A percentile compares a stretch with the other conserved stretches of the same genome.
These are phyloP conservation scores for Coniochaeta sp. DNA, from an alignment of 2,329 filamentous ascomycete genomes.

Conservation along the genomic window DNA sequence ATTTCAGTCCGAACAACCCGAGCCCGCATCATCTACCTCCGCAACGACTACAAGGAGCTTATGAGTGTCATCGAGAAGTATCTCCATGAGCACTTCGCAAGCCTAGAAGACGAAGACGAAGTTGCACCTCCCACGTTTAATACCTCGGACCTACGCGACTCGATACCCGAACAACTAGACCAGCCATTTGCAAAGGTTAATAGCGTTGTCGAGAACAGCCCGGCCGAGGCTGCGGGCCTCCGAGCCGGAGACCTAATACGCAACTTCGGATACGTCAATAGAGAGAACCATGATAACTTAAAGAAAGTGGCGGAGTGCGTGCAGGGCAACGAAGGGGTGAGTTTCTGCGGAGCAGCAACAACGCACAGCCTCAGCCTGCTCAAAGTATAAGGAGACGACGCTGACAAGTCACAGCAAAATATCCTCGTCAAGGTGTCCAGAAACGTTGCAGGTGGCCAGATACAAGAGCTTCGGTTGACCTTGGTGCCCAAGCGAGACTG, in stretches of 20 bases:
- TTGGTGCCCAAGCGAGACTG: slow-evolving; percentile 73
- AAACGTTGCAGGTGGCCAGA: slow-evolving; percentile 29
- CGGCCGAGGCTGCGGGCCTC: slow-evolving; percentile 75
- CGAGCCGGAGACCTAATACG: slow-evolving; percentile 73
- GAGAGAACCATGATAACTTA: slow-evolving; percentile 77
- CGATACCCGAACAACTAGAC: slow-evolving; percentile 24
- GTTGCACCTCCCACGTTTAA: slow-evolving; percentile 17
- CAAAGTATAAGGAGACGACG: not conserved
- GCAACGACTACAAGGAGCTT: slow-evolving; percentile 87
- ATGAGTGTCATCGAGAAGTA: slow-evolving; percentile 78
- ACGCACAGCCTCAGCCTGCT: no score
- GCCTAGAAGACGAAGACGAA: slow-evolving; percentile 44
- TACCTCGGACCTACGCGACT: slow-evolving; percentile 21
- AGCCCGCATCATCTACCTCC: slow-evolving; percentile 77
- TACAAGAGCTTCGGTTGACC: slow-evolving; percentile 58
- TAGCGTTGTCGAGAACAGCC: slow-evolving; percentile 67
- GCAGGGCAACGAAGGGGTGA: slow-evolving; percentile 80
- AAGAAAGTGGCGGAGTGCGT: slow-evolving; percentile 84
- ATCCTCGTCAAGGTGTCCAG: slow-evolving; percentile 62
- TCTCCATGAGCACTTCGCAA: slow-evolving; percentile 88
- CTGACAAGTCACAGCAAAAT: slow-evolving; percentile 44
- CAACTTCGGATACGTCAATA: slow-evolving; percentile 78
- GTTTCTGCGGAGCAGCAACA: slow-evolving; percentile 18
- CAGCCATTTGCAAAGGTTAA: slow-evolving; percentile 83
- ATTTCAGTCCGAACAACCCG: slow-evolving; percentile 79